phyloP scores from a whole-genome alignment of 2,329 filamentous ascomycete species.

The Arthrobotrys musiformis region DNA sequence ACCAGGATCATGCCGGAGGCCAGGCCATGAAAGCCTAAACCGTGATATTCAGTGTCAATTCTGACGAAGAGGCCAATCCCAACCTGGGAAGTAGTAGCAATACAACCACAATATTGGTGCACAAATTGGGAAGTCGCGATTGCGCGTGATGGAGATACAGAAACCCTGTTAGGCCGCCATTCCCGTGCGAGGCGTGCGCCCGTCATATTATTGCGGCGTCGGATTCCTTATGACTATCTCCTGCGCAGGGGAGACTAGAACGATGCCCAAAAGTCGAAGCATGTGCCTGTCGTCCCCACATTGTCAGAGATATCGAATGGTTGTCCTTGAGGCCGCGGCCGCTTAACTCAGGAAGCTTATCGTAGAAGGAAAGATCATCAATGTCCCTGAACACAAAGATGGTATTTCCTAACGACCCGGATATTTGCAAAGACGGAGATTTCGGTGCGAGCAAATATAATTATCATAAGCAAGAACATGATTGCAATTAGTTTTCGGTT shows the following conservation, averaged over 20 bases:
- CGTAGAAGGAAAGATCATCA: slow-evolving; percentile 21
- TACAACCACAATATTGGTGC: not conserved
- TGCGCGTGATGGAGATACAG: slow-evolving; percentile 33
- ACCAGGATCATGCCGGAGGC: slow-evolving; percentile 24
- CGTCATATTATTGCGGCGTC: slow-evolving; percentile 15
- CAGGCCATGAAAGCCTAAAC: slow-evolving; percentile 40
- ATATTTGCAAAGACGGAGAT: not conserved
- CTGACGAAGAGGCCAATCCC: slow-evolving; percentile 34
- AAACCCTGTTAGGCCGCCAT: slow-evolving; percentile 55
- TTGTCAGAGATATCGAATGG: slow-evolving; percentile 27
- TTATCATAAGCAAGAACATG: too few species aligned
- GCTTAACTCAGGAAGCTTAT: slow-evolving; percentile 26
- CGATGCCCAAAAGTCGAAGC: slow-evolving; percentile 16
- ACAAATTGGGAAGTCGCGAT: slow-evolving; percentile 53
- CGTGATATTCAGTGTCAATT: slow-evolving; percentile 35
- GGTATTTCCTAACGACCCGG: not conserved
- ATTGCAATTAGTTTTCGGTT: too few species aligned
- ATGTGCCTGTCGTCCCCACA: slow-evolving; percentile 27
- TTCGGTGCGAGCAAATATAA: not conserved
- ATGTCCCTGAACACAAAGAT: not conserved
- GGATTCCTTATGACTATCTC: slow-evolving; percentile 34
- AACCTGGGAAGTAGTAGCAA: slow-evolving; percentile 53
- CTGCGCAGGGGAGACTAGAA: slow-evolving; percentile 14
- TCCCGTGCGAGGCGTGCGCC: slow-evolving; percentile 45
- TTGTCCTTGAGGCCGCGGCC: slow-evolving; percentile 26